A percentile compares a stretch with the other conserved stretches of the same genome.
phyloP scores from a whole-genome alignment of 306 rosid species.

The Citrullus colocynthis region DNA sequence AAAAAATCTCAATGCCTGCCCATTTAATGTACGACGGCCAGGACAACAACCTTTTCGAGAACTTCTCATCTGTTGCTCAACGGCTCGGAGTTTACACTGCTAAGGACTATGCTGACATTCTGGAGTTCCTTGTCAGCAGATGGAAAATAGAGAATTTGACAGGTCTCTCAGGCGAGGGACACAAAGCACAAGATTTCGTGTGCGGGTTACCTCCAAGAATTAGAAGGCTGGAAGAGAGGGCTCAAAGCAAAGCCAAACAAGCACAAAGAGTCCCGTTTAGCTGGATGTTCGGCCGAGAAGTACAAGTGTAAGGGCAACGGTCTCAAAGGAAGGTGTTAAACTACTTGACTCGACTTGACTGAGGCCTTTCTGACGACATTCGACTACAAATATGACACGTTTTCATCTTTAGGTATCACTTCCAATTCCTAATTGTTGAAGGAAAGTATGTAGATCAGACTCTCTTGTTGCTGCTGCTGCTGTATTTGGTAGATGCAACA shows the following conservation, averaged over 20 bases:
- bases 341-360: not conserved
- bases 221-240: conserved; percentile 38
- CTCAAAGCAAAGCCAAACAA: conserved; percentile 33
- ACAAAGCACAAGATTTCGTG: conserved; percentile 33
- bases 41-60: conserved; percentile 29
- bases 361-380: not conserved
- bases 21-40: conserved; percentile 41
- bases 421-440: not conserved
- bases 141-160: conserved; percentile 37
- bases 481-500: not conserved
- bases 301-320: conserved; percentile 10
- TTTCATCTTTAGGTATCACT: not conserved
- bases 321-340: not conserved
- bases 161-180: conserved; percentile 36
- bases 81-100: conserved; percentile 40
- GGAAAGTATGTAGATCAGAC: not conserved
- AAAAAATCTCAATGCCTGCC: conserved; percentile 45
- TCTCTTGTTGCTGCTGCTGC: not conserved
- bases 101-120: conserved; percentile 41
- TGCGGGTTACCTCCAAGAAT: conserved; percentile 33
- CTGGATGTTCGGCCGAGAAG: conserved; percentile 34
- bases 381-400: not conserved
- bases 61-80: conserved; percentile 40
- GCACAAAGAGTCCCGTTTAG: conserved; percentile 28
- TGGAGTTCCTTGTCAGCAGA: conserved; percentile 44